Evolutionary conservation across 495 filamentous ascomycete species (phyloP).

Genomic region (Umbilicaria muhlenbergii): DNA sequence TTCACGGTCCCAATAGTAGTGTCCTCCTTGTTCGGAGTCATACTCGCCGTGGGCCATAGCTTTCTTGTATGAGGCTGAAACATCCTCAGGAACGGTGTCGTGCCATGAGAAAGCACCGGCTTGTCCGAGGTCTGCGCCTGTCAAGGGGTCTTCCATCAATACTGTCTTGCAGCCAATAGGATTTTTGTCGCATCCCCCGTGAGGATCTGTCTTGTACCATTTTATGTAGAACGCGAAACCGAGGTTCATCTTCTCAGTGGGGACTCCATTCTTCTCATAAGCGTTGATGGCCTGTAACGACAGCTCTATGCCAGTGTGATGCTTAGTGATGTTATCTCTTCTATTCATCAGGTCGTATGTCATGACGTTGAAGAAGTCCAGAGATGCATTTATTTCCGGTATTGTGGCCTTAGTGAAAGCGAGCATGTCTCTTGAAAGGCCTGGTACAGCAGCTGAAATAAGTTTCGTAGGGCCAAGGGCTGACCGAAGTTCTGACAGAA

Average conservation of each 20-base stretch:
- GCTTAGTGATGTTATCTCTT: constrained; percentile 49
- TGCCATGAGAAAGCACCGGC: constrained; percentile 46
- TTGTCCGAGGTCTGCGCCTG: constrained; percentile 48
- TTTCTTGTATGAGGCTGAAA: constrained; percentile 30
- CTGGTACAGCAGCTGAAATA: constrained; percentile 58
- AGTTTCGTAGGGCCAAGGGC: constrained; percentile 43
- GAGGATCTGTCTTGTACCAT: constrained; percentile 47
- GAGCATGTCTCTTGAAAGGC: constrained; percentile 52
- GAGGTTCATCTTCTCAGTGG: constrained; percentile 45
- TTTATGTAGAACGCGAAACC: constrained; percentile 65
- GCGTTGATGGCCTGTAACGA: constrained; percentile 39
- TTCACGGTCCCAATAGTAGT: constrained; percentile 50
- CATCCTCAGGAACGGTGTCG: constrained; percentile 29
- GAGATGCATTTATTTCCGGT: constrained; percentile 42
- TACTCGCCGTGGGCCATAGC: constrained; percentile 38
- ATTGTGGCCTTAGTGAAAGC: constrained; percentile 50
- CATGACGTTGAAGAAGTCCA: constrained; percentile 71
- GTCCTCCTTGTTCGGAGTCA: constrained; percentile 43
- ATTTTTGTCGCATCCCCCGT: constrained; percentile 24
- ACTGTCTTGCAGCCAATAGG: constrained; percentile 49
- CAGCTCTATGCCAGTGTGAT: constrained; percentile 43
- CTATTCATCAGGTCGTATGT: constrained; percentile 69
- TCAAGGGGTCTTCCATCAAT: constrained; percentile 44
- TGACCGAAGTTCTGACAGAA: constrained; percentile 43
- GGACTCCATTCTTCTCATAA: constrained; percentile 42